Base-by-base conservation (phyloP, 805 yeast species). In the Monosporozyma aerobia region DNA sequence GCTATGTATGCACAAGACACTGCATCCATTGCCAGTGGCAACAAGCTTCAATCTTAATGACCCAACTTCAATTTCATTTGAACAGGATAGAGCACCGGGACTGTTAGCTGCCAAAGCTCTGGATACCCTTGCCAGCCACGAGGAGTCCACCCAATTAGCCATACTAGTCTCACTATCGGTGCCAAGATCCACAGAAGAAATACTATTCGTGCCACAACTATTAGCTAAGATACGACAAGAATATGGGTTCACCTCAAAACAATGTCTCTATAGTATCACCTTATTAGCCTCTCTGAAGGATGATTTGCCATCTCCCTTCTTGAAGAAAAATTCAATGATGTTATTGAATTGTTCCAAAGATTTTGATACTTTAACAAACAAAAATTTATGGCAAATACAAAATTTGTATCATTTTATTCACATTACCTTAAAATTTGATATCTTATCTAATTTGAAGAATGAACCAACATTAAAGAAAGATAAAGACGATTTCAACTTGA, bases 101-200 rank as follows among this genome's bases (percentile, higher is more conserved):
- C 79, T 87, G 2, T 82, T 83, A 1, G 89, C 90, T 3, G 81
- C 81, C 2, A 73, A 80, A 44, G 81, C 84, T 0, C 67, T 80
- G 49, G 80, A 80, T 19, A 81, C 83, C 33, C 80, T 84, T 73
- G 78, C 77, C 7, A 68, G 73, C 46, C 75, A 76, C 51, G 75
- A 76, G 55, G 69, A 74, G 56, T 72, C 75, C 46, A 60, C 75
- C 47, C 77, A 76, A 59, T 63, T 80, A 49, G 80, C 83, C 1
- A 76, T 76, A 23, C 64, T 80, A 29, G 89, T 85, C 5, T 87
- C 92, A 0, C 76, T 85, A 55, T 79, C 92, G 0, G 77, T 84
- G 9, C 94, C 92, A 6, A 72, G 94, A 62, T 78, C 86, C 16
- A 85, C 92, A 0, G 90, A 84, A 59, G 94, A 86, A 63, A 85